Evolutionary conservation across 2,329 filamentous ascomycete genomes (phyloP).

Genomic region (Xylaria multiplex): DNA sequence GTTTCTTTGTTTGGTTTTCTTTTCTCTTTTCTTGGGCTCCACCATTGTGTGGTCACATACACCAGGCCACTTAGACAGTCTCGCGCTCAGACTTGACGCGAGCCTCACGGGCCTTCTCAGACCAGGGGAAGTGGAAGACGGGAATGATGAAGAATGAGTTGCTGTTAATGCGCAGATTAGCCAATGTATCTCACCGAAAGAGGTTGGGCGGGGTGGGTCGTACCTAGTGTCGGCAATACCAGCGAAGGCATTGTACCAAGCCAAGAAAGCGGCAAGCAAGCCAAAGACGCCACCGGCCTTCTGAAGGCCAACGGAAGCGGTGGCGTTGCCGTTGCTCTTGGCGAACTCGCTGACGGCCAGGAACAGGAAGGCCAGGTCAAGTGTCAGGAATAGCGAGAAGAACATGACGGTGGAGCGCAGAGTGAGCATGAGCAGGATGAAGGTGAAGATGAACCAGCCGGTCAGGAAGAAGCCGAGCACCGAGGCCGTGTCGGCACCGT

Average conservation of each 20-base stretch:
- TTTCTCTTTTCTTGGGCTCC: neutral
- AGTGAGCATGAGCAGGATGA: conserved; percentile 77
- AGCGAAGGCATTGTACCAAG: conserved; percentile 88
- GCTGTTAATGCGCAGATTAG: conserved; percentile 57
- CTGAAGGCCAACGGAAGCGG: conserved; percentile 61
- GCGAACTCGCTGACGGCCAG: conserved; percentile 72
- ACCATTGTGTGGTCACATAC: neutral
- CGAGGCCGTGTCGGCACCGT: conserved; percentile 61
- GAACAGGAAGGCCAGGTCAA: conserved; percentile 80
- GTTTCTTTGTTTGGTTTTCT: neutral
- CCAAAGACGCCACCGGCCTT: conserved; percentile 83
- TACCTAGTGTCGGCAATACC: conserved; percentile 79
- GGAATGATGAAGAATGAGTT: conserved; percentile 91
- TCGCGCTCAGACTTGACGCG: conserved; percentile 63
- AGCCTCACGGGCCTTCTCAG: conserved; percentile 74
- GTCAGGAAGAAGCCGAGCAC: conserved; percentile 79
- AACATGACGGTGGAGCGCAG: conserved; percentile 81
- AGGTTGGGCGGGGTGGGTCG: conserved; percentile 43
- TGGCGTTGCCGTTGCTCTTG: conserved; percentile 60
- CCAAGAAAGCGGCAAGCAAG: conserved; percentile 80
- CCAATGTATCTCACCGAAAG: neutral
- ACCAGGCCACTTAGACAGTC: conserved; percentile 42
- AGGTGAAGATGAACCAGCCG: conserved; percentile 88
- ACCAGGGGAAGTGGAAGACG: conserved; percentile 96
- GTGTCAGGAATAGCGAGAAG: conserved; percentile 79